Conservation (phyloP, 129 eudicot species). For the Centella asiatica region DNA sequence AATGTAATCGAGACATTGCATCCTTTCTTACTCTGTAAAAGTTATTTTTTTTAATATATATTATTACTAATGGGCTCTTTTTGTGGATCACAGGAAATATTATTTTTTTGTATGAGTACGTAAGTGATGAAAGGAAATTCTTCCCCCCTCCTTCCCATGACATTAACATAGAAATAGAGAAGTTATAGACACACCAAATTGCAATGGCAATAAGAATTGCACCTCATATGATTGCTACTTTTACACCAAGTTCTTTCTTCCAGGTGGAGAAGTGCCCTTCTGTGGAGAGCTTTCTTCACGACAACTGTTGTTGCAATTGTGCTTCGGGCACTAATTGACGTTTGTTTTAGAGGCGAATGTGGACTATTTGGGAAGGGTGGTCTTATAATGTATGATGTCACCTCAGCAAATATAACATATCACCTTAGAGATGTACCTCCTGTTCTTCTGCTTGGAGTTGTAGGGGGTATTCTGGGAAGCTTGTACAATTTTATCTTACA, state of each 20-base stretch:
- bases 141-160: too few species aligned
- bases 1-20: too few species aligned
- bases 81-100: too few species aligned
- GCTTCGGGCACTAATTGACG: constrained; percentile 68
- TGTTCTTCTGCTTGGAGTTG: constrained; percentile 68
- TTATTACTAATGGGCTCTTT: too few species aligned
- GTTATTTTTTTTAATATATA: too few species aligned
- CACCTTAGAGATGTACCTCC: too few species aligned
- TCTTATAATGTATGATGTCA: constrained; percentile 71
- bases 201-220: too few species aligned
- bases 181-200: too few species aligned
- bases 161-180: too few species aligned
- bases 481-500: constrained; percentile 51
- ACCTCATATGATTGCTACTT: not conserved
- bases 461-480: constrained; percentile 73
- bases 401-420: constrained; percentile 50
- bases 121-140: too few species aligned
- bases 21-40: too few species aligned
- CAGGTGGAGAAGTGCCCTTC: constrained; percentile 98
- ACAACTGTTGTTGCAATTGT: constrained; percentile 72
- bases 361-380: constrained; percentile 94
- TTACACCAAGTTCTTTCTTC: constrained; percentile 8
- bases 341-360: constrained; percentile 74
- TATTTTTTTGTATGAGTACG: too few species aligned
- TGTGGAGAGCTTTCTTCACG: constrained; percentile 85